Base-by-base conservation (phyloP, 306 rosid species). In the Glycyrrhiza uralensis region DNA sequence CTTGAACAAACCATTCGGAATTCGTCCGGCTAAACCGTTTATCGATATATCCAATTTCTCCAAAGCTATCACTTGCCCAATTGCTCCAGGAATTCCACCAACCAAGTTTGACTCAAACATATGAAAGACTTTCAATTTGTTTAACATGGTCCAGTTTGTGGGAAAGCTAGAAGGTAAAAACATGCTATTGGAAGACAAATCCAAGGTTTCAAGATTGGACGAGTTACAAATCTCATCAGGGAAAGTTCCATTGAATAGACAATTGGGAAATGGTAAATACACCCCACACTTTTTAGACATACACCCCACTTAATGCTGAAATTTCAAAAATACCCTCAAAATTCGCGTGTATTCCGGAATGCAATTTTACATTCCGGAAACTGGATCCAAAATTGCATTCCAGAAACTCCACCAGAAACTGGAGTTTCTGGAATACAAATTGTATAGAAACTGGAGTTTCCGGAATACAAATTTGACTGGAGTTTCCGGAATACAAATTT, bases 171-270 rank as follows among this genome's bases (percentile, higher is more conserved):
- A 66, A 6, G 87, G 78, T 35, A n/a, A 19, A n/a, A 89, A 69
- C 1, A 39, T 0, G 0, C 0, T 2, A 55, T 72, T 81, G 2
- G n/a, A n/a, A 4, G 86, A 71, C 66, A 86, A 51, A 4, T 28
- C 6, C 61, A 92, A 71, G 1, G 3, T 1, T 50, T 85, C 82
- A 42, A 92, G 90, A 60, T 87, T 89, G 41, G 78, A 75, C 82
- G 89, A 85, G 58, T 76, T 35, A 3, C 90, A 90, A 9, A 84
- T 89, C 69, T 87, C 89, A 26, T 78, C 79, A 4, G 88, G 87
- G 22, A 75, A 51, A 1, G 84, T 78, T 52, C 90, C 97, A 41
- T 83, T 71, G 28, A 89, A 72, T 5, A 6, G 7, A 64, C n/a
- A n/a, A n/a, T n/a, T n/a, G n/a, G n/a, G n/a, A n/a, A n/a, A n/a